These are phyloP conservation scores for Fistulina hepatica DNA, from an alignment of 1,284 basidiomycete species.

Conservation along the genomic window DNA sequence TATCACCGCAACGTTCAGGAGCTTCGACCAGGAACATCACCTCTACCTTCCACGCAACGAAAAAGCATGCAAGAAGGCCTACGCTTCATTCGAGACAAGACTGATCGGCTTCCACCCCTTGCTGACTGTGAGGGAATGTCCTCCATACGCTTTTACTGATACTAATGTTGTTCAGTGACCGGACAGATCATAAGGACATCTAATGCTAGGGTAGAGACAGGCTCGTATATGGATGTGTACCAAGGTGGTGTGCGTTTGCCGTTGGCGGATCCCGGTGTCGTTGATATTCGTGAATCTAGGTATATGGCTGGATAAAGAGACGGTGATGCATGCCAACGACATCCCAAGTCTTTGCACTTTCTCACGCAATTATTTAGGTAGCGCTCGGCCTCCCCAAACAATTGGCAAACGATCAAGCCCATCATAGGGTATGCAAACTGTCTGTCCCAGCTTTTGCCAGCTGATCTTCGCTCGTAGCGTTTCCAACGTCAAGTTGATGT, in stretches of 20 bases:
- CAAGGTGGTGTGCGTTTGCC: too few relatives aligned
- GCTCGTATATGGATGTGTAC: too few relatives aligned
- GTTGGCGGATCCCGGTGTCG: constrained; percentile 20
- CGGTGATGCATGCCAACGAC: constrained; percentile 13
- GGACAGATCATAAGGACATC: constrained; percentile 32
- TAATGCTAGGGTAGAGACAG: too few relatives aligned
- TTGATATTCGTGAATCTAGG: constrained; percentile 20
- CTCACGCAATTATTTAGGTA: constrained; percentile 20
- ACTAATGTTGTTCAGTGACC: constrained; percentile 23
- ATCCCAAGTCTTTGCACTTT: constrained; percentile 2
- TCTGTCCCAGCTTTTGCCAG: not conserved
- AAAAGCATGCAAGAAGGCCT: constrained; percentile 27
- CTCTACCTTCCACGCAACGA: constrained; percentile 22
- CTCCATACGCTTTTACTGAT: not conserved
- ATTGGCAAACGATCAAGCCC: constrained; percentile 22
- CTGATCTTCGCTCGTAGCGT: constrained; percentile 18
- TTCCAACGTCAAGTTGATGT: constrained; percentile 32
- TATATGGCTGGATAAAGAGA: constrained; percentile 30
- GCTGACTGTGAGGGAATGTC: constrained; percentile 28
- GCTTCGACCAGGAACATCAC: constrained; percentile 25
- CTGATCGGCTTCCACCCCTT: constrained; percentile 28
- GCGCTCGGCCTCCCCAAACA: constrained; percentile 25
- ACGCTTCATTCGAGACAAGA: constrained; percentile 26
- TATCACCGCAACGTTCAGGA: constrained; percentile 24
- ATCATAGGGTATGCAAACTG: constrained; percentile 21